A percentile compares a stretch with the other conserved stretches of the same genome.
These are phyloP conservation scores for Colletotrichum cuscutae DNA, from an alignment of 2,329 filamentous ascomycete genomes.

Conservation along the genomic window DNA sequence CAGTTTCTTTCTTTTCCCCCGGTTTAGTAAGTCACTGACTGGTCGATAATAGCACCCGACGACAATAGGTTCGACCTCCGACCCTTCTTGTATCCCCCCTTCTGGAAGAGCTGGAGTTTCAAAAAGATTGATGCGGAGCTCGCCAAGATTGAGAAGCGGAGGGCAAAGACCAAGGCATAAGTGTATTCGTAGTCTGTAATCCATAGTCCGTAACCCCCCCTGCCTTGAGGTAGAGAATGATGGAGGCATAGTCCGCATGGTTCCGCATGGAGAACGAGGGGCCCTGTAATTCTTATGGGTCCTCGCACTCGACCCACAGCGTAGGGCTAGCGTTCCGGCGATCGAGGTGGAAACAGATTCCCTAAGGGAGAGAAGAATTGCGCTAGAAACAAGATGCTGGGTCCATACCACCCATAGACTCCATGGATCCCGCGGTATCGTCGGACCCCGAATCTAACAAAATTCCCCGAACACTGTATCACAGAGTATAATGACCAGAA, in stretches of 20 bases:
- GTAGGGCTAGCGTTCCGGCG: neutral
- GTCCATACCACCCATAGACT: no score
- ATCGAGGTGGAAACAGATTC: neutral
- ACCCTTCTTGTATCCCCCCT: slow-evolving; percentile 43
- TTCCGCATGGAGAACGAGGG: no score
- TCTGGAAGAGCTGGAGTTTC: slow-evolving; percentile 49
- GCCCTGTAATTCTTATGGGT: neutral
- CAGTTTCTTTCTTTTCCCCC: neutral
- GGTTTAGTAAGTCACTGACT: neutral
- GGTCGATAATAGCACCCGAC: slow-evolving; percentile 37
- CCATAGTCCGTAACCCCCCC: no score
- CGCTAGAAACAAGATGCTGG: neutral
- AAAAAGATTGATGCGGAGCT: slow-evolving; percentile 52
- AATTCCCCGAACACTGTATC: neutral
- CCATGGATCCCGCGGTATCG: neutral
- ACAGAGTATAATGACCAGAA: neutral
- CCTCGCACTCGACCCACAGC: neutral
- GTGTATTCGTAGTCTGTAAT: neutral
- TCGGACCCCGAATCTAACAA: neutral
- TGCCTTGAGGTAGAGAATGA: no score
- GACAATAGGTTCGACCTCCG: slow-evolving; percentile 43
- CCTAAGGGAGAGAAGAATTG: neutral
- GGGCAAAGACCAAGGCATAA: slow-evolving; percentile 19
- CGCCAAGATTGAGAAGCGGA: slow-evolving; percentile 44
- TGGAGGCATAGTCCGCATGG: no score